Conservation (phyloP, 306 rosid species). For the Malus fusca region DNA sequence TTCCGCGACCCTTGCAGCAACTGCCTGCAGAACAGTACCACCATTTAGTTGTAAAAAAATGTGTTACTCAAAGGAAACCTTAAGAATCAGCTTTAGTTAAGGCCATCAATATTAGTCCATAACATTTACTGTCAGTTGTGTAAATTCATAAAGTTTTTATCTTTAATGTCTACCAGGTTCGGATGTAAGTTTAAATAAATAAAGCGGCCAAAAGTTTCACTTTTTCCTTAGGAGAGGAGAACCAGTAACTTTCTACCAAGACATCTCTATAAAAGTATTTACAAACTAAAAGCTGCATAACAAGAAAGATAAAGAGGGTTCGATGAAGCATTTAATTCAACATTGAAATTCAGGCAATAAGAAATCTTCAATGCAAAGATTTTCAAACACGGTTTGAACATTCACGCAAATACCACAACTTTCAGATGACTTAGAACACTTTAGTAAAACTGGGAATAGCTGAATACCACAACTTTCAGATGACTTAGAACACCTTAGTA, state of each 20-base stretch:
- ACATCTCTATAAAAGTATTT: not conserved
- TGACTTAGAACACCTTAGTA: not conserved
- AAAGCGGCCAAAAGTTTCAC: not conserved
- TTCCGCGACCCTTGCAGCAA: conserved; percentile 84
- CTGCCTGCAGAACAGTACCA: conserved; percentile 40
- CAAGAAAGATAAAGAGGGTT: not conserved
- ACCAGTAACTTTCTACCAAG: not conserved
- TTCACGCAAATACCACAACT: not conserved
- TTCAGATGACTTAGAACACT: not conserved
- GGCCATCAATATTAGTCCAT: not conserved
- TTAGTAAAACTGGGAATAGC: not conserved
- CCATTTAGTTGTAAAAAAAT: not conserved
- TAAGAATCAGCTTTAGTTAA: not conserved
- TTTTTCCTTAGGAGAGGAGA: not conserved
- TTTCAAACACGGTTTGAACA: not conserved
- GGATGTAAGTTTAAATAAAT: not conserved
- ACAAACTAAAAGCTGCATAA: not conserved
- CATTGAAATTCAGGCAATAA: not conserved
- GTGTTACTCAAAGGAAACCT: not conserved
- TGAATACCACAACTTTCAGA: not conserved
- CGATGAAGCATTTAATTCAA: not conserved
- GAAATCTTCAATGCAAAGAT: not conserved
- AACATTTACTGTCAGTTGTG: not conserved
- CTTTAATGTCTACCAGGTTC: not conserved
- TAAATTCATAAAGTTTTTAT: not conserved